Conservation (phyloP, 2,329 filamentous ascomycete genomes). For the Fusarium sp. region DNA sequence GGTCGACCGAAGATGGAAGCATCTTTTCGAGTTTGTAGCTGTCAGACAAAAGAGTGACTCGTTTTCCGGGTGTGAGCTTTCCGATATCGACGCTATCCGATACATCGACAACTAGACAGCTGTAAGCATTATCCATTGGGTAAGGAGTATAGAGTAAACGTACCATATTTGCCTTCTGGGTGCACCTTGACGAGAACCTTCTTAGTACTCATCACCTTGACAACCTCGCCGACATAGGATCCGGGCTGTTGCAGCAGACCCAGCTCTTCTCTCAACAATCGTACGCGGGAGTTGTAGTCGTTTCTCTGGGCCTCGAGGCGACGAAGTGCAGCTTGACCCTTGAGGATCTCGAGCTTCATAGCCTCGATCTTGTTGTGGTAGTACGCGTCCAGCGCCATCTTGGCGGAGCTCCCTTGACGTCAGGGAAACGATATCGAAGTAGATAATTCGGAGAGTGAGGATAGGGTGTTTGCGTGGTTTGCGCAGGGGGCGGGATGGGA, state of each 20-base stretch:
- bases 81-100: constrained; percentile 92
- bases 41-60: constrained; percentile 95
- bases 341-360: constrained; percentile 99
- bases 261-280: constrained; percentile 93
- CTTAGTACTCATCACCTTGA: constrained; percentile 99
- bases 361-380: constrained; percentile 99
- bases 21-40: constrained; percentile 99
- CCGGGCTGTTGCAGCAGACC: constrained; percentile 96
- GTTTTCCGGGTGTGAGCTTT: constrained; percentile 97
- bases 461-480: background rate
- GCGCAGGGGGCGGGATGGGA: constrained; percentile 5
- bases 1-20: constrained; percentile 96
- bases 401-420: constrained; percentile 54
- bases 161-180: constrained; percentile 99
- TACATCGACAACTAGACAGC: constrained; percentile 85
- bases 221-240: constrained; percentile 98
- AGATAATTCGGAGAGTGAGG: constrained; percentile 9
- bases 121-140: constrained; percentile 9
- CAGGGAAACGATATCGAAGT: constrained; percentile 11
- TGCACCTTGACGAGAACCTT: constrained; percentile 99
- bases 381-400: constrained; percentile 99
- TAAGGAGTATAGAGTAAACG: constrained; percentile 43
- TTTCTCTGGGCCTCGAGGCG: constrained; percentile 97
- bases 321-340: constrained; percentile 94
- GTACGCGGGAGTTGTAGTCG: constrained; percentile 98